Evolutionary conservation across 2,329 filamentous ascomycete genomes (phyloP).

Genomic region (Fusarium avenaceum): DNA sequence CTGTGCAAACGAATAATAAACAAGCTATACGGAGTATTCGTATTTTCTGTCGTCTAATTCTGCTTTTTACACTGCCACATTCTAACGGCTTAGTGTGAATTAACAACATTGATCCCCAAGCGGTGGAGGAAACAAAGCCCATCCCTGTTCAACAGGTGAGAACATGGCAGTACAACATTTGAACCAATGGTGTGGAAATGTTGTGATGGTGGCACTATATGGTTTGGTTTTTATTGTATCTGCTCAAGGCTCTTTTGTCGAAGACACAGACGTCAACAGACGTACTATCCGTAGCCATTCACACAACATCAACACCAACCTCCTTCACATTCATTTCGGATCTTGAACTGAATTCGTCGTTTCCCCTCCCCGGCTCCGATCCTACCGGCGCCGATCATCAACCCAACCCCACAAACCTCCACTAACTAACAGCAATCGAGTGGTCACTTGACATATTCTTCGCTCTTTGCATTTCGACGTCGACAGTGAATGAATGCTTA

Average conservation of each 20-base stretch:
- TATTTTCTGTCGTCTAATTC: background rate
- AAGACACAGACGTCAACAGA: background rate
- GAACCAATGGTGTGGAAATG: conserved; percentile 7
- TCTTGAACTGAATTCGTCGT: conserved; percentile 31
- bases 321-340: conserved; percentile 3
- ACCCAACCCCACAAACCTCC: conserved; percentile 38
- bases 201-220: background rate
- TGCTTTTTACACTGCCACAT: background rate
- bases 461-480: background rate
- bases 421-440: background rate
- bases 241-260: background rate
- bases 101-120: background rate
- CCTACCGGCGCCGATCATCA: conserved; percentile 38
- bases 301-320: background rate
- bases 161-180: conserved; percentile 4
- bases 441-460: background rate
- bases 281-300: background rate
- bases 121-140: conserved; percentile 7
- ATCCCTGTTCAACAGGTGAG: conserved; percentile 16
- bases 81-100: background rate
- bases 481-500: background rate
- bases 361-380: conserved; percentile 37
- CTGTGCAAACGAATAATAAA: background rate
- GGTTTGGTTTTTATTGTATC: background rate
- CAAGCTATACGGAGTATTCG: background rate